Base-by-base conservation (phyloP, 1,139 yeast species). In the Arxiozyma telluris region DNA sequence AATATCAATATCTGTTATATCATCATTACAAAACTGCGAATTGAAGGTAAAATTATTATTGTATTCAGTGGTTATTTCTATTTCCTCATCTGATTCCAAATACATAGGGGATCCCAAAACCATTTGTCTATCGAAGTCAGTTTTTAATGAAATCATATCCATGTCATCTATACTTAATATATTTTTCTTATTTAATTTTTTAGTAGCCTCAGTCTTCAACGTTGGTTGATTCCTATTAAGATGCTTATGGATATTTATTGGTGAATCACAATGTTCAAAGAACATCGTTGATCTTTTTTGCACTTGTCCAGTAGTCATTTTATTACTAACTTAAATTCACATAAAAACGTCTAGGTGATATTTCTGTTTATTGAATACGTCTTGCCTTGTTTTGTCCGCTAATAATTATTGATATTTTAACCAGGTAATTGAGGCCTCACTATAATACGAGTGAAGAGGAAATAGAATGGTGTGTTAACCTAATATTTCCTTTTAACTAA, bases 101-200 rank as follows among this genome's bases (percentile, higher is more conserved):
- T 61, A 63, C 68, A 64, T 65, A 9, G 68, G 68, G 3, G 64
- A 59, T 8, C 68, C 68, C 23, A 52, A 41, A 3, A 60, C 34
- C 63, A 65, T 64, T 46, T 65, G 68, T 47, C 54, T 54, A 48
- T 65, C 69, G 51, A 63, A 65, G 20, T 54, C 52, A 3, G 68
- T 64, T 7, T 55, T 49, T 41, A 64, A 53, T 7, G 63, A 57
- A 45, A 64, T 51, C 64, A 63, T 62, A 58, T 65, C 68, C 51
- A 64, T 47, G 53, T 65, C 68, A 55, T 65, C 69, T 47, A 65
- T 55, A 7, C 64, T 57, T 18, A 59, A n/a, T 7, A 54, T 30
- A 20, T 58, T 58, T 8, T 41, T 43, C 4, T 44, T 15, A 12
- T 38, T 23, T 18, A 54, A 39, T n/a, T 50, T 18, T 20, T 27